Evolutionary conservation across 495 filamentous ascomycete species (phyloP), one percentile per base, ranked within the genome.

Genomic region (Hypoxylon crocopeplum): DNA sequence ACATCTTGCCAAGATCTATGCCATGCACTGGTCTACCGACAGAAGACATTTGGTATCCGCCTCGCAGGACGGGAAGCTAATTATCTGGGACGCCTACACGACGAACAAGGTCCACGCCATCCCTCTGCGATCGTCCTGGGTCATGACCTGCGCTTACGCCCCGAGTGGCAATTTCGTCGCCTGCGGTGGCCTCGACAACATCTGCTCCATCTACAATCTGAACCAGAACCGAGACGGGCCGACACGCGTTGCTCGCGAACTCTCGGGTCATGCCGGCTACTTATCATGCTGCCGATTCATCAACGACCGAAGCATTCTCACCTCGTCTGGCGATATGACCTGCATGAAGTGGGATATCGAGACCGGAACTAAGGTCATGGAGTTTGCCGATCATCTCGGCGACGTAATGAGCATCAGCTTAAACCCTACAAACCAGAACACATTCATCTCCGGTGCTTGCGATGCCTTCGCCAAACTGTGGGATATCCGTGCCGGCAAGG

Each of bases 291-390:
- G 94, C 67, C 89, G 94, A 37, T 98, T 98, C 75, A 97, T 98
- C 82, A 98, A 96, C 73, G 94, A 98, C 80, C 88, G 93, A 64
- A 90, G 90, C 63, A 98, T 98, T 67, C 86, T 98, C 48, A 98
- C 94, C 53, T 98, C 94, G 11, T 98, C 94, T 11, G 94, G 94
- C 44, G 94, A 98, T 69, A 98, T 98, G 95, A 98, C 94, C 41
- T 98, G 94, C 79, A 97, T 98, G 90, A 88, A 98, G 66, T 98
- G 94, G 94, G 94, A 98, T 82, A 91, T 98, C 44, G 94, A 98
- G 73, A 93, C 94, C 0, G 95, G 95, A 19, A 88, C 90, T 39
- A 98, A 98, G 81, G 90, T 97, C 11, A 96, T 92, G 65, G 94
- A 98, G 75, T 98, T 98, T 60, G 95, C 94, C 68, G 94, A 98